Evolutionary conservation across 163 green algal species (phyloP).

Genomic region (Chlorella variabilis): DNA sequence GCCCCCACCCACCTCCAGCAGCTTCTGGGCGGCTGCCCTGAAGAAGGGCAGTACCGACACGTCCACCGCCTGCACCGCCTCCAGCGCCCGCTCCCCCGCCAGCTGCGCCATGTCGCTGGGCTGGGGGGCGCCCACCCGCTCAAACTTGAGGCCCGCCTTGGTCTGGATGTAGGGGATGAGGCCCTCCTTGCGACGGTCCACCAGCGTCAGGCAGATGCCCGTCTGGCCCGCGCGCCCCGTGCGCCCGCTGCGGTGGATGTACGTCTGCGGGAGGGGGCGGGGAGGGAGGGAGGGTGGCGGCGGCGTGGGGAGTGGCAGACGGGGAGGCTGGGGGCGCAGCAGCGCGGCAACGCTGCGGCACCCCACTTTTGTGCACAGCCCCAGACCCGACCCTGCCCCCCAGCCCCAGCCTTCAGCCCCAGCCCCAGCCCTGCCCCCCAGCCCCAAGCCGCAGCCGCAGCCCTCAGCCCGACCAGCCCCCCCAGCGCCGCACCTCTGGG

Average conservation of each 20-base stretch:
- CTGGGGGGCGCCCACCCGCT: constrained; percentile 92
- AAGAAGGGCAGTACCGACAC: constrained; percentile 74
- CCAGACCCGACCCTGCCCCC: no score
- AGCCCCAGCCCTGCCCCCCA: background rate
- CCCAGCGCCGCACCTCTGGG: constrained; percentile 24
- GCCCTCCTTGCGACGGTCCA: constrained; percentile 86
- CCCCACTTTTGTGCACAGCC: no score
- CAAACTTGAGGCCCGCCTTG: constrained; percentile 83
- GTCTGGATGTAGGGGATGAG: constrained; percentile 85
- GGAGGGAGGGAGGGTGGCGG: constrained; percentile 26
- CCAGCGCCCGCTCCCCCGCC: constrained; percentile 52
- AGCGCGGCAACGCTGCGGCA: no score
- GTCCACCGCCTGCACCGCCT: constrained; percentile 67
- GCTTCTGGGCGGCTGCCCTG: constrained; percentile 66
- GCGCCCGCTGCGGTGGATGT: constrained; percentile 70
- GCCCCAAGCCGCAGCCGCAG: no score
- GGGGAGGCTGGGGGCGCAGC: no score
- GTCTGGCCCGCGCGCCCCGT: constrained; percentile 79
- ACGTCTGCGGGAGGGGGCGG: constrained; percentile 87
- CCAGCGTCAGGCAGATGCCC: constrained; percentile 92
- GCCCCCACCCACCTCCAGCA: constrained; percentile 64
- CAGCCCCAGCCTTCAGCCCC: background rate
- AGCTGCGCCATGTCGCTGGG: constrained; percentile 87
- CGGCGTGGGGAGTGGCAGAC: no score
- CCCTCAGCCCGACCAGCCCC: background rate